phyloP scores from a whole-genome alignment of 306 rosid species.

The Alnus glutinosa region DNA sequence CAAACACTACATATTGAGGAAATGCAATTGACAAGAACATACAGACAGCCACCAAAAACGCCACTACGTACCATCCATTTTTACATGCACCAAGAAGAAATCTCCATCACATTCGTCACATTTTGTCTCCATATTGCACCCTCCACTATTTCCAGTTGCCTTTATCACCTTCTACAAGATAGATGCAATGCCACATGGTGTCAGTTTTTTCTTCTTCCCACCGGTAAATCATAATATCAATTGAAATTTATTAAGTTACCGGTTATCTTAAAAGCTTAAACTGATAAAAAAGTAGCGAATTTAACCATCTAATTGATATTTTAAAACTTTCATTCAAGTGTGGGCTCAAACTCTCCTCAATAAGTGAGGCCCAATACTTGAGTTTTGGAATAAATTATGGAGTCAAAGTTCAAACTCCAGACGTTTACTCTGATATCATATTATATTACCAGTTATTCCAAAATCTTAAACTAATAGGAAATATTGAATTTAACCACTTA shows the following conservation, averaged over 20 bases:
- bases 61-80: background rate
- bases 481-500: too few species aligned
- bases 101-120: slow-evolving; percentile 12
- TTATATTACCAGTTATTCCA: too few species aligned
- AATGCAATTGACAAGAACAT: background rate
- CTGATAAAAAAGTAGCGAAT: too few species aligned
- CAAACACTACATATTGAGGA: background rate
- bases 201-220: background rate
- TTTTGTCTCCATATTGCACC: background rate
- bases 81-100: slow-evolving; percentile 11
- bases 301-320: too few species aligned
- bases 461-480: too few species aligned
- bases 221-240: background rate
- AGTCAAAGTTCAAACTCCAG: too few species aligned
- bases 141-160: background rate
- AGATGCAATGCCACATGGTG: background rate
- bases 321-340: too few species aligned
- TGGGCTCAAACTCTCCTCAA: too few species aligned
- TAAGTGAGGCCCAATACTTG: too few species aligned
- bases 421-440: too few species aligned
- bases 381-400: too few species aligned
- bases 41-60: background rate
- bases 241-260: background rate
- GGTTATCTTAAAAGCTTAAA: too few species aligned
- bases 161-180: slow-evolving; percentile 29